Evolutionary conservation across 176 grass and related monocot species (phyloP), one percentile per base, ranked within the genome.

Genomic region (Aegilops sharonensis): DNA sequence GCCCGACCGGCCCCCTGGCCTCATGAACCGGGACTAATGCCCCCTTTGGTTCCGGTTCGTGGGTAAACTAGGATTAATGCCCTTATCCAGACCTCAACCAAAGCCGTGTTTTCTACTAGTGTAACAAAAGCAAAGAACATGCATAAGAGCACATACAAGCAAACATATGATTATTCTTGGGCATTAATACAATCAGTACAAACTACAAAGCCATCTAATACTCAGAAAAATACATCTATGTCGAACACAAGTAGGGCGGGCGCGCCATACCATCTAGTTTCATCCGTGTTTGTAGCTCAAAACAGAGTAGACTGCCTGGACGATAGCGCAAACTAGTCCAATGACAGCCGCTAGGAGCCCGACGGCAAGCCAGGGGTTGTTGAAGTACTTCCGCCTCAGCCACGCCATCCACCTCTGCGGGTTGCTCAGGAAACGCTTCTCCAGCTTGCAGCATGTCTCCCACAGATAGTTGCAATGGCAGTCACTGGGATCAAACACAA

Each of bases 251-350:
- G 2, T 40, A 40, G 0, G 39, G 39, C 39, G 39, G 39, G 42
- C 10, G 3, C 42, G 42, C 3, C 42, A 43, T 43, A 43, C 42
- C 42, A 11, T 43, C 68, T 71, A 40, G 20, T 40, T 40, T 21
- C 18, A 1, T n/a, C 68, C 35, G 12, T 40, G 35, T 23, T 40
- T 6, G 20, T 71, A 71, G 5, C 20, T 40, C 18, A 71, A n/a
- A 71, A 47, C 36, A 56, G 80, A 70, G 21, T 61, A 88, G 0
- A 83, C 27, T 13, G 86, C 64, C 11, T 83, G 71, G 24, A 83
- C 20, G 1, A 88, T 4, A 1, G 12, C 7, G 5, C 71, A 78
- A 11, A 40, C 3, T 4, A 88, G 64, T 0, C 8, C 47, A 10
- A 83, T 2, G 14, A 9, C 23, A 0, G 86, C 73, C 0, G 73